Base-by-base conservation (phyloP, 116 monocot species). In the Posidonia oceanica region DNA sequence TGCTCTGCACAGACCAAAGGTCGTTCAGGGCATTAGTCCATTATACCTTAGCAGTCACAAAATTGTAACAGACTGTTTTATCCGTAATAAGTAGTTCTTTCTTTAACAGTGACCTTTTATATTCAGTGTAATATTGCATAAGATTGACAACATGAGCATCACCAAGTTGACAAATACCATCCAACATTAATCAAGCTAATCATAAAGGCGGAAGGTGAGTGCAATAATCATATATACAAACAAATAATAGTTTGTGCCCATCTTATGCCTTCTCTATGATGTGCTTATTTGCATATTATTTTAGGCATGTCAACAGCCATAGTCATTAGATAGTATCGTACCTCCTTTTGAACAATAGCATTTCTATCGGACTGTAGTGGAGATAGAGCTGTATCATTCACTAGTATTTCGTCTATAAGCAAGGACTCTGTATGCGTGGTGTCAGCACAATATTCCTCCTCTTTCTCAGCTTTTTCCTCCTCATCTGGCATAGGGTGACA, bases 361-460 rank as follows among this genome's bases (percentile, higher is more conserved):
- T n/a, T 65, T 65, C 18, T 40, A 65, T 41, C 41, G 39, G 7
- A n/a, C n/a, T 37, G 42, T 18, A 16, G n/a, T 4, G 38, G 37
- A 52, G 39, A 54, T 38, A 69, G 18, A 65, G 42, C 78, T n/a
- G 64, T 36, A 73, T 80, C 82, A 67, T 68, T 71, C 38, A 52
- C 57, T 54, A 90, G 76, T 78, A 90, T 85, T 66, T 90, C 82
- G 75, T 90, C 87, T 65, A 80, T 69, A 10, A 53, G 61, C 7
- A 42, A 69, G 14, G 69, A 54, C 67, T 77, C 84, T 40, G 52
- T 63, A 62, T 21, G 40, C 60, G 71, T 36, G 67, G 40, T 71
- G 52, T 54, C 41, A 56, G 18, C 39, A 23, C 48, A 37, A 65
- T 60, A 57, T 76, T 48, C 58, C 44, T 78, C 73, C 52, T 59